Evolutionary conservation across 108 stramenopile species (phyloP), one percentile per base, ranked within the genome.

Genomic region (Nannochloropsis gaditana): DNA sequence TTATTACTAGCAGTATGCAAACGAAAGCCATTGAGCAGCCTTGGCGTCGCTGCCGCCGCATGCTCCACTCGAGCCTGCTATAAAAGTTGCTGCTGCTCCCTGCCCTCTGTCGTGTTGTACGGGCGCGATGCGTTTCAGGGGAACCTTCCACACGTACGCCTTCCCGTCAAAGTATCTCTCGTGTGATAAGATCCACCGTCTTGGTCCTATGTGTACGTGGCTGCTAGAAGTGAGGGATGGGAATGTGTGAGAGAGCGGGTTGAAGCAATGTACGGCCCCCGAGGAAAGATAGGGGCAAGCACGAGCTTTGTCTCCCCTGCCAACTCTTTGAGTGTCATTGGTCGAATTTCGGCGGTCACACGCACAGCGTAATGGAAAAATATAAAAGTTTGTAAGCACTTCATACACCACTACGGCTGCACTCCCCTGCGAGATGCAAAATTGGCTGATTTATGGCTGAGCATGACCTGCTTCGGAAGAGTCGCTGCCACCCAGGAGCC

Each of bases 261-360:
- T 73, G 59, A 73, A 73, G 59, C 59, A 73, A 73, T 73, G 59
- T 73, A n/a, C 59, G 59, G 59, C 59, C 59, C 59, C 59, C 3
- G 59, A 73, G 59, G 59, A 73, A 73, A 73, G 59, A 73, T 73
- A 73, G 59, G n/a, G 59, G 59, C 59, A 73, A n/a, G 19, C 15
- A 73, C 19, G 31, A 31, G 31, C 31, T 31, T 31, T 31, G 31
- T 31, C 31, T 31, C 31, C 31, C 31, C 31, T 31, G 31, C 31
- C 31, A 31, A 31, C 31, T 31, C 31, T 31, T 31, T 31, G 31
- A 31, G 31, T 31, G 31, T 31, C 31, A 31, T 31, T 1, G 31
- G 31, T 31, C 31, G 31, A 31, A 31, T 31, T 31, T 31, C 31
- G 31, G 31, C 1, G 31, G 31, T 31, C 31, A 31, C 31, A 31